Base-by-base conservation (phyloP, 495 filamentous ascomycete species). In the Xylaria longipes region DNA sequence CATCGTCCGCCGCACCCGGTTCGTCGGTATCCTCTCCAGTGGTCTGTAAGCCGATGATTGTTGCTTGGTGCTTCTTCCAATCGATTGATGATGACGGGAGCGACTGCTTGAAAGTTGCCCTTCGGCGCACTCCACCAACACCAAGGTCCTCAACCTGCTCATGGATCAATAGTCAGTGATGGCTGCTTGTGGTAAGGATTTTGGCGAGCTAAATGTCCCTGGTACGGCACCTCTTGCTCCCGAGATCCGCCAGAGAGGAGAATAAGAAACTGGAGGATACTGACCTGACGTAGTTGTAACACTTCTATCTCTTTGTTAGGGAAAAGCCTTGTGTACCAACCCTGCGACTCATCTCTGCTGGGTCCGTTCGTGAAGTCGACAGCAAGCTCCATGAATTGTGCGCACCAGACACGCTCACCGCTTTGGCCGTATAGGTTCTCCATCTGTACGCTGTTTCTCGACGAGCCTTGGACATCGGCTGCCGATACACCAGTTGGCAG, bases 331-430 rank as follows among this genome's bases (percentile, higher is more conserved):
- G 54, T 56, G 22, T 17, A 45, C 48, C 65, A 56, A 41, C 65
- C 65, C 37, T 56, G 48, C 37, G 65, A 35, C 20, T 56, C 65
- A 58, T 58, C 27, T n/a, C 65, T 57, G 15, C 22, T 7, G 2
- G 65, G 35, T 22, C 50, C 65, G 65, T 68, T 68, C 5, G 67
- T 69, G 39, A 61, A 69, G 9, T 58, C 41, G 48, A 69, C 54
- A 3, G 52, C 67, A 27, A 69, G 54, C 39, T 69, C 57, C 54
- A 69, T 69, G 54, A 69, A 69, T 56, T 69, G 67, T 29, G 67
- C 67, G 27, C 67, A 45, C 67, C 67, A 69, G 20, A 69, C 39
- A 5, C 39, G 67, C 54, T 69, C 67, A 9, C 67, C 67, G 25
- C 37, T 25, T 35, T 54, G 54, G 20, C 54, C 52, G 33, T 61